A percentile compares a stretch with the other conserved stretches of the same genome.
These are phyloP conservation scores for Phytophthora uliginosa DNA, from an alignment of 352 stramenopile genomes.

Conservation along the genomic window DNA sequence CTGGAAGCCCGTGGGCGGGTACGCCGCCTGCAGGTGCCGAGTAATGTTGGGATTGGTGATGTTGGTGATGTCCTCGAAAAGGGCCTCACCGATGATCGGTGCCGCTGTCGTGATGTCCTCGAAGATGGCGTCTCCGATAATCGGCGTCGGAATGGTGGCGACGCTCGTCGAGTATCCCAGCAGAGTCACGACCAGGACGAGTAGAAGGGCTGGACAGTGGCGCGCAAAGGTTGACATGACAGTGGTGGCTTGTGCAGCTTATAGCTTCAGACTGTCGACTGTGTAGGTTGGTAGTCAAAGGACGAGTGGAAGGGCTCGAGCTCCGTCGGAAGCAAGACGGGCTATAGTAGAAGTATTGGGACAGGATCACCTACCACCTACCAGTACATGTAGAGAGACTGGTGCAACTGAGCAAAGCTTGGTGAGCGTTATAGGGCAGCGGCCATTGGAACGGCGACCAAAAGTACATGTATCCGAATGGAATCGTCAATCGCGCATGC, in stretches of 20 bases:
- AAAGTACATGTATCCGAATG: constrained; percentile 12
- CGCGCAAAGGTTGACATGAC: constrained; percentile 15
- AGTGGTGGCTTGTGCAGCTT: neutral
- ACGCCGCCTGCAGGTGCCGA: constrained; percentile 31
- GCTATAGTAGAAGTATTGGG: neutral
- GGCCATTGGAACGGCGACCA: constrained; percentile 20
- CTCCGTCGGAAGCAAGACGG: neutral
- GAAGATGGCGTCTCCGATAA: constrained; percentile 33
- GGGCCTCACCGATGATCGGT: constrained; percentile 30
- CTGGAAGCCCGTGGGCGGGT: constrained; percentile 32
- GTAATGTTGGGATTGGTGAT: neutral
- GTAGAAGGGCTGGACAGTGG: neutral
- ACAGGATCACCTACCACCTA: neutral
- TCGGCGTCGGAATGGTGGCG: constrained; percentile 25
- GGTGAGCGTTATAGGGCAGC: constrained; percentile 29
- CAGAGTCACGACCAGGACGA: constrained; percentile 22
- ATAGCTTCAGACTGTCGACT: neutral
- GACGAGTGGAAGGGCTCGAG: constrained; percentile 26
- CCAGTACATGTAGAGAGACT: neutral
- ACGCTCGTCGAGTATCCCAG: constrained; percentile 10
- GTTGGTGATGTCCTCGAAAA: constrained; percentile 25
- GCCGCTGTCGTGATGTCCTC: constrained; percentile 27
- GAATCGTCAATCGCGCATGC: constrained; percentile 15
- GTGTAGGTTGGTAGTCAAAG: constrained; percentile 21
- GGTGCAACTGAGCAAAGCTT: constrained; percentile 28